Percentiles rank a stretch among this genome's conserved stretches.
phyloP scores from a whole-genome alignment of 805 yeast species.

The Candida alai region DNA sequence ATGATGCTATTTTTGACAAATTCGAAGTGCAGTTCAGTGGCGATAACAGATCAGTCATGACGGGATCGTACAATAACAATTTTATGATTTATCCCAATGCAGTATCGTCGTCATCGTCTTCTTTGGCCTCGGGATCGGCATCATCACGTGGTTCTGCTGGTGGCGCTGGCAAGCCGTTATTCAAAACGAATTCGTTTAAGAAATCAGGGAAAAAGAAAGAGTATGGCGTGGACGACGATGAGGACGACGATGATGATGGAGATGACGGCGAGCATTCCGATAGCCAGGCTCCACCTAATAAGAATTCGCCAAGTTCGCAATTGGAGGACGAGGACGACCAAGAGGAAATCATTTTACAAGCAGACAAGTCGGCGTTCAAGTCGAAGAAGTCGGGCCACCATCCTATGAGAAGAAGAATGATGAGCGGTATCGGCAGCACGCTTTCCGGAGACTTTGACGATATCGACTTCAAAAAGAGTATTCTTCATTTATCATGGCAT shows the following conservation, averaged over 20 bases:
- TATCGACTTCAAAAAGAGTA: slow-evolving; percentile 91
- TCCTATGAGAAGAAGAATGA: slow-evolving; percentile 46
- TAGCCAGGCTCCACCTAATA: slow-evolving; percentile 20
- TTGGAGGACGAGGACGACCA: slow-evolving; percentile 30
- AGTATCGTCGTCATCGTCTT: slow-evolving; percentile 13
- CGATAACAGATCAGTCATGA: slow-evolving; percentile 87
- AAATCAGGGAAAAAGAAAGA: slow-evolving; percentile 11
- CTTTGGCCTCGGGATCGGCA: not conserved
- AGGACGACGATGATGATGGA: slow-evolving; percentile 28
- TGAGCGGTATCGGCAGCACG: slow-evolving; percentile 40
- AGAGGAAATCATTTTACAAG: slow-evolving; percentile 78
- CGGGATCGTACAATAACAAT: slow-evolving; percentile 96
- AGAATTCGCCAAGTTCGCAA: slow-evolving; percentile 29
- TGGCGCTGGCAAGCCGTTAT: slow-evolving; percentile 11
- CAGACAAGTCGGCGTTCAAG: slow-evolving; percentile 96
- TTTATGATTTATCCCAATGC: slow-evolving; percentile 95
- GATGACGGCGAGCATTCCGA: slow-evolving; percentile 14
- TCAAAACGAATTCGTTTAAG: slow-evolving; percentile 13
- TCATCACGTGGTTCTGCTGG: too few species aligned
- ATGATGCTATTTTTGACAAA: slow-evolving; percentile 97
- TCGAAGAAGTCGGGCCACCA: slow-evolving; percentile 55
- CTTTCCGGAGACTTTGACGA: slow-evolving; percentile 58
- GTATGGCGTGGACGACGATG: slow-evolving; percentile 37
- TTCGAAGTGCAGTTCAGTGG: slow-evolving; percentile 96
- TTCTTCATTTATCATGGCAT: slow-evolving; percentile 97